phyloP scores from a whole-genome alignment of 2,329 filamentous ascomycete species.

The Talaromyces amestolkiae region DNA sequence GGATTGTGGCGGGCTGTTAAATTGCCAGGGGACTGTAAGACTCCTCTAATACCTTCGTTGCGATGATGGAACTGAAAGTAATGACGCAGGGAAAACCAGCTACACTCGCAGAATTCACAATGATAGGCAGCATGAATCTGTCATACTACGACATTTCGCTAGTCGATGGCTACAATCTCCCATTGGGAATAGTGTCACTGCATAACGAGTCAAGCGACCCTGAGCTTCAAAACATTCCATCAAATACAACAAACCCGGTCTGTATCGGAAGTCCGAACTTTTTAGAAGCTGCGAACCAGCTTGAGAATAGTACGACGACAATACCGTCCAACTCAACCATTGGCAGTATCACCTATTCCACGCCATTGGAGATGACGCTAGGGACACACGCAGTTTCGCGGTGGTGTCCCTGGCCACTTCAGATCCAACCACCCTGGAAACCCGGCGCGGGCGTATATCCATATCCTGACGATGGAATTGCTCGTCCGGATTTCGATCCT shows the following conservation, averaged over 20 bases:
- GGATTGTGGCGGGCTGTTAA: slow-evolving; percentile 69
- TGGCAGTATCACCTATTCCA: slow-evolving; percentile 62
- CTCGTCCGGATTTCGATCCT: slow-evolving; percentile 70
- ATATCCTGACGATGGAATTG: slow-evolving; percentile 72
- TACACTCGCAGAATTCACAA: slow-evolving; percentile 77
- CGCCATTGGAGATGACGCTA: slow-evolving; percentile 63
- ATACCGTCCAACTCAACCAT: slow-evolving; percentile 49
- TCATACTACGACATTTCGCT: slow-evolving; percentile 83
- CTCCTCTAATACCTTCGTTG: background rate
- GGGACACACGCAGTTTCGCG: slow-evolving; percentile 57
- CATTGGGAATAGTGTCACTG: slow-evolving; percentile 35
- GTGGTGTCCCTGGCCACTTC: slow-evolving; percentile 82
- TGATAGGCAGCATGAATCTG: slow-evolving; percentile 57
- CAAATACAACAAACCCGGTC: slow-evolving; percentile 72
- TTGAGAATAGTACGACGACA: slow-evolving; percentile 52
- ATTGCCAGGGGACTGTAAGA: slow-evolving; percentile 68
- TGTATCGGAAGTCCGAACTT: slow-evolving; percentile 71
- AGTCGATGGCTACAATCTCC: slow-evolving; percentile 81
- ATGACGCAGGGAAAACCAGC: slow-evolving; percentile 65
- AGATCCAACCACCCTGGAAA: slow-evolving; percentile 63
- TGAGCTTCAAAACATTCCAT: slow-evolving; percentile 62
- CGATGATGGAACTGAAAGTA: background rate
- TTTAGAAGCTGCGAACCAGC: slow-evolving; percentile 45
- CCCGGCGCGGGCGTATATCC: slow-evolving; percentile 75
- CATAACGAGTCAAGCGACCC: slow-evolving; percentile 59